Base-by-base conservation (phyloP, 495 filamentous ascomycete genomes). In the Lasiosphaeria ovina region DNA sequence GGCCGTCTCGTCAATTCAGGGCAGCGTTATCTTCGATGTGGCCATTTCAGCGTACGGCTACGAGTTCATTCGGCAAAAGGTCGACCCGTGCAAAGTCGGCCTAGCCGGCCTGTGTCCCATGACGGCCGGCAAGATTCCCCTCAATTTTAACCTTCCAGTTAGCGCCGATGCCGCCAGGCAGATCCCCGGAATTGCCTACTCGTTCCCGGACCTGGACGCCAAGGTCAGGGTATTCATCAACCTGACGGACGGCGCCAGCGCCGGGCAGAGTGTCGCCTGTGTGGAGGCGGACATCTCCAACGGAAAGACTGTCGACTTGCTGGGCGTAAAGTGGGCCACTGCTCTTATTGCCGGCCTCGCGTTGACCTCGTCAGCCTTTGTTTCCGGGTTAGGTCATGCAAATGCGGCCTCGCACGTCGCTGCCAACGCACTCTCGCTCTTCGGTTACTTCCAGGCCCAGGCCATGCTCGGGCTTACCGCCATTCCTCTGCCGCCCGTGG, bases 321-420 rank as follows among this genome's bases (percentile, higher is more conserved):
- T 89, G 54, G 92, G 84, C 61, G 93, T 98, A 16, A 90, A 90
- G 61, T 98, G 94, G 94, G 76, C 82, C 32, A 92, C 92, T n/a
- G 94, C 94, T 52, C 81, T 96, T 56, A 91, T 97, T 61, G 92
- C 93, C 61, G 92, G 91, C 60, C 73, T 97, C 51, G 89, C 89
- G 55, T 80, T 98, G 44, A 81, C 90, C 54, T 90, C 89, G 8
- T 94, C 91, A 51, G 91, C 91, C 55, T 83, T 96, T 61, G 87
- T 90, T 42, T 92, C 89, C 24, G 90, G 91, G 11, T 77, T 94
- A 8, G 91, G 90, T 33, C 89, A 98, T 73, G 93, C 92, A 17
- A 98, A 97, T 71, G 95, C 94, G 14, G 94, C 94, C 17, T 92
- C 94, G 38, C 94, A 98, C 74, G 91, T 98, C 51, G 94, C 94